These are phyloP conservation scores for Tylopilus orsonianus DNA, from an alignment of 1,284 basidiomycete species.

Conservation along the genomic window DNA sequence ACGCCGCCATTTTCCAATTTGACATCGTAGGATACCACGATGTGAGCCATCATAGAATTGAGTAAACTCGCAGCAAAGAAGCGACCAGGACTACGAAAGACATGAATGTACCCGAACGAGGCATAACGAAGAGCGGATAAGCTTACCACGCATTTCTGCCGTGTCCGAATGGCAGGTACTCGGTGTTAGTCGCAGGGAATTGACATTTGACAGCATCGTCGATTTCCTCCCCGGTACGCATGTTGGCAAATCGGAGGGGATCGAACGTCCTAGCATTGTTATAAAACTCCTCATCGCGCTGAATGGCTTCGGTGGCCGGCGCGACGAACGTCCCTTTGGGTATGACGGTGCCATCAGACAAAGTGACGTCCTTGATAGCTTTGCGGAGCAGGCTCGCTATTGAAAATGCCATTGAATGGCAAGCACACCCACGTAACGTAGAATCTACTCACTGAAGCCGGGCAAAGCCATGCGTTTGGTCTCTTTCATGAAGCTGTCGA, in stretches of 20 bases:
- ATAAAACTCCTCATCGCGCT: conserved; percentile 30
- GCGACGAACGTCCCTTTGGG: conserved; percentile 37
- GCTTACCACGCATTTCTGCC: conserved; percentile 23
- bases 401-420: neutral
- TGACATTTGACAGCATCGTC: conserved; percentile 20
- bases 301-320: conserved; percentile 25
- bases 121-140: neutral
- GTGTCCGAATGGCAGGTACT: conserved; percentile 19
- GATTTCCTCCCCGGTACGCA: no score
- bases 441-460: conserved; percentile 31
- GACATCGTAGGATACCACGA: conserved; percentile 31
- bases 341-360: conserved; percentile 42
- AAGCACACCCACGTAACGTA: no score
- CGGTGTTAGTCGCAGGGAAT: conserved; percentile 10
- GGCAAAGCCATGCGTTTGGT: conserved; percentile 36
- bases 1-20: conserved; percentile 25
- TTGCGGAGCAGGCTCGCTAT: conserved; percentile 37
- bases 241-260: conserved; percentile 32
- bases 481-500: conserved; percentile 52
- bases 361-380: conserved; percentile 37
- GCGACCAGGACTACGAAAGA: conserved; percentile 29
- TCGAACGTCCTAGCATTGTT: conserved; percentile 30
- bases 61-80: conserved; percentile 32
- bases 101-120: no score
- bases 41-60: conserved; percentile 31